Percentiles rank a stretch among this genome's conserved stretches.
Conservation (phyloP, 306 rosid species). For the Cicer pinnatifidum region DNA sequence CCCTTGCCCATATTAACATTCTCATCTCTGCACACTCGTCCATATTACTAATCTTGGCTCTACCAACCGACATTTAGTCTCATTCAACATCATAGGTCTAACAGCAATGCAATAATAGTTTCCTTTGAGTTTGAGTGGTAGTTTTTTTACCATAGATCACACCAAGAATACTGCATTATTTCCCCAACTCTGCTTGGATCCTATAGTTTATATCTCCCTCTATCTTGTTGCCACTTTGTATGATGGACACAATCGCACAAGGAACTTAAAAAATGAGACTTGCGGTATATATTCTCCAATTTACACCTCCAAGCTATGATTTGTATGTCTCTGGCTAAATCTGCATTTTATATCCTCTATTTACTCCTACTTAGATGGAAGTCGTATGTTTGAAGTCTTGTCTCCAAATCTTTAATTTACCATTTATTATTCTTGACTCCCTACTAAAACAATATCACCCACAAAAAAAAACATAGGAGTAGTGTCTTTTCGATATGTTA, state of each 20-base stretch:
- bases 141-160: too few species aligned
- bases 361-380: not conserved
- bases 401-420: not conserved
- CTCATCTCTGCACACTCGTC: too few species aligned
- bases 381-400: not conserved
- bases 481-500: not conserved
- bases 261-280: not conserved
- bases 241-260: not conserved
- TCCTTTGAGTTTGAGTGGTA: too few species aligned
- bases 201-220: not conserved
- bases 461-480: not conserved
- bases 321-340: not conserved
- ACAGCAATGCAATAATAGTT: too few species aligned
- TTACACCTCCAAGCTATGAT: not conserved
- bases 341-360: not conserved
- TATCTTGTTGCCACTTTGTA: not conserved
- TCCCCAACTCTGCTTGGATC: not conserved
- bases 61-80: too few species aligned
- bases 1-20: too few species aligned
- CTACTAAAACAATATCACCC: not conserved
- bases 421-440: not conserved
- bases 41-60: too few species aligned
- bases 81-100: too few species aligned
- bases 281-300: not conserved
- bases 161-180: not conserved